phyloP scores from a whole-genome alignment of 192 early-diverging fungal genomes.

The Fimicolochytrium jonesii region DNA sequence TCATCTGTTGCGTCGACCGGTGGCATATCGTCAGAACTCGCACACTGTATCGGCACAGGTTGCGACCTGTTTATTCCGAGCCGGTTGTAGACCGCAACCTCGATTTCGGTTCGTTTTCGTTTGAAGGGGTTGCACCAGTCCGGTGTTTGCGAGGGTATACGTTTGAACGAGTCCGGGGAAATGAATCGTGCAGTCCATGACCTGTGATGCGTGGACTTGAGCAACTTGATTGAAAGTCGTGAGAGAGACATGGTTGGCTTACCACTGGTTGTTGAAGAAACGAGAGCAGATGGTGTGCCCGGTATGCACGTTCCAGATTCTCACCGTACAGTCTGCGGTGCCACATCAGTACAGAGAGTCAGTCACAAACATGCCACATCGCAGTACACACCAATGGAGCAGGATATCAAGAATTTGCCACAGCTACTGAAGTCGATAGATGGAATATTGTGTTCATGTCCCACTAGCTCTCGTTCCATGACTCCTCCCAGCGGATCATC shows the following conservation, averaged over 20 bases:
- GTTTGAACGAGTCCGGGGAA: neutral
- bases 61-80: no score
- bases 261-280: neutral
- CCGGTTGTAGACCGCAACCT: neutral
- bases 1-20: no score
- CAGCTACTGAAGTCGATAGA: constrained; percentile 24
- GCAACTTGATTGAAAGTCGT: no score
- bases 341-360: neutral
- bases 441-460: constrained; percentile 30
- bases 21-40: no score
- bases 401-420: constrained; percentile 20
- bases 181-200: constrained; percentile 8
- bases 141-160: constrained; percentile 7
- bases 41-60: no score
- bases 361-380: no score
- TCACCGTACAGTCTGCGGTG: constrained; percentile 3
- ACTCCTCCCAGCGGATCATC: constrained; percentile 5
- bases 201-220: constrained; percentile 4
- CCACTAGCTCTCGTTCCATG: constrained; percentile 16
- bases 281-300: constrained; percentile 4
- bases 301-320: constrained; percentile 20
- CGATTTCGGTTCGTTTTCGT: neutral
- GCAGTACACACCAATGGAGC: constrained; percentile 13
- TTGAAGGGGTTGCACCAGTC: constrained; percentile 1
- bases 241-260: neutral